Evolutionary conservation across 495 filamentous ascomycete species (phyloP), one percentile per base, ranked within the genome.

Genomic region (Daldinia grandis): DNA sequence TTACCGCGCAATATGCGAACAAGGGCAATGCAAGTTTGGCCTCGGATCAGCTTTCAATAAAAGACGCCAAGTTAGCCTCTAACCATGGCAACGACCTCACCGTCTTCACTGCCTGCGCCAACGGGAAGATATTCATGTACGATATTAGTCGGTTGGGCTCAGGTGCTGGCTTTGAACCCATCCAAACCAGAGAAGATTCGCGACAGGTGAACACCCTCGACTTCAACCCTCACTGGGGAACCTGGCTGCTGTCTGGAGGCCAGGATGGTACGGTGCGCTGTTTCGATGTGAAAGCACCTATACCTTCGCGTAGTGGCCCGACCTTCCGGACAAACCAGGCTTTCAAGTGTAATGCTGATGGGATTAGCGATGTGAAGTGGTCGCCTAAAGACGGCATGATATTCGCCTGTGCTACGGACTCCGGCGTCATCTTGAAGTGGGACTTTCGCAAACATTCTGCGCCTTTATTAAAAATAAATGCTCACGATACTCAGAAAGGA

Each of bases 191-290:
- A 4, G 95, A 97, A 76, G 96, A 98, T 78, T 87, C 85, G 62
- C 91, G 96, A 58, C 95, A 97, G 83, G 91, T 99, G 62, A 95
- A 99, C 79, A 89, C 89, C 68, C 83, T 99, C 38, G 93, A 93
- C 44, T 92, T 98, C 79, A 97, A 94, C 76, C 94, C 95, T 1
- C 90, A 92, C 75, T 83, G 87, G 66, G 89, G 90, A 58, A 88
- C 87, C 63, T 87, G 89, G 83, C 79, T 98, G 37, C 84, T 98
- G 25, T 97, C 94, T 4, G 95, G 92, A 25, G 94, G 94, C 76
- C 94, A 97, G 80, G 95, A 98, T 83, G 91, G 91, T 59, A 92
- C 91, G 14, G 92, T 97, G 53, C 91, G 93, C 58, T 87, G 78
- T 64, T 86, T 86, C 66, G 86, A 87, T 63, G 73, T 87, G 27